A percentile compares a stretch with the other conserved stretches of the same genome.
These are phyloP conservation scores for Panus rudis DNA, from an alignment of 768 basidiomycete genomes.

Conservation along the genomic window DNA sequence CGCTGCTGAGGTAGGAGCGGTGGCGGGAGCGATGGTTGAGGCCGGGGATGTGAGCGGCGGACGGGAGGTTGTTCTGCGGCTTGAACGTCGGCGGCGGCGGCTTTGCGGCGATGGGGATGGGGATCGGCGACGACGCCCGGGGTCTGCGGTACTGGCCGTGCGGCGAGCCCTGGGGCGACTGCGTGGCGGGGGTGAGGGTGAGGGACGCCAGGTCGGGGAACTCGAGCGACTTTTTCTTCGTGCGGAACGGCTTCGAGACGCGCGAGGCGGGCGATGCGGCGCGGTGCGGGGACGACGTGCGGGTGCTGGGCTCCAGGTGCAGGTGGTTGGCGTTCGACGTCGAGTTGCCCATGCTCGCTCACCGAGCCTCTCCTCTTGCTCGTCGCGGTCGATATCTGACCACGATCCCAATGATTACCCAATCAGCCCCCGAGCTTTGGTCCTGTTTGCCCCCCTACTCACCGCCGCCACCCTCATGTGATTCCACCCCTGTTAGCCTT, in stretches of 20 bases:
- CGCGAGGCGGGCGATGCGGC: slow-evolving; percentile 17
- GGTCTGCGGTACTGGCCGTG: slow-evolving; percentile 34
- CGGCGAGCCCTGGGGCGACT: slow-evolving; percentile 34
- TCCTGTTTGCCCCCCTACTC: no score
- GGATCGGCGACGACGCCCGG: slow-evolving; percentile 41
- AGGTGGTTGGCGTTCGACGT: slow-evolving; percentile 12
- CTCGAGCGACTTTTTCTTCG: slow-evolving; percentile 69
- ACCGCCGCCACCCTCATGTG: no score
- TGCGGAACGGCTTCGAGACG: slow-evolving; percentile 54
- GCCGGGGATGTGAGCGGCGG: slow-evolving; percentile 36
- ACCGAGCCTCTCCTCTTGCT: no score
- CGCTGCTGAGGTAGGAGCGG: slow-evolving; percentile 28
- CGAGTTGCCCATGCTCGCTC: slow-evolving; percentile 16
- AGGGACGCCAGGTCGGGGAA: slow-evolving; percentile 63
- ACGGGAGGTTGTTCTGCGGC: slow-evolving; percentile 30
- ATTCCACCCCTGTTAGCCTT: no score
- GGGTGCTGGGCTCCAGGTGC: slow-evolving; percentile 10
- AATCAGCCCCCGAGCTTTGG: no score
- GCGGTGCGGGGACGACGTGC: slow-evolving; percentile 17
- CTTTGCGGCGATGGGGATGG: slow-evolving; percentile 34
- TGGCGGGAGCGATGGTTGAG: slow-evolving; percentile 23
- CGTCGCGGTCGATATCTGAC: no score
- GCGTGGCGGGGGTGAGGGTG: slow-evolving; percentile 36
- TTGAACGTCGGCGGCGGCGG: slow-evolving; percentile 18
- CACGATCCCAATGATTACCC: no score